Base-by-base conservation (phyloP, 148 eudicot species). In the Salicornia ramosissima region DNA sequence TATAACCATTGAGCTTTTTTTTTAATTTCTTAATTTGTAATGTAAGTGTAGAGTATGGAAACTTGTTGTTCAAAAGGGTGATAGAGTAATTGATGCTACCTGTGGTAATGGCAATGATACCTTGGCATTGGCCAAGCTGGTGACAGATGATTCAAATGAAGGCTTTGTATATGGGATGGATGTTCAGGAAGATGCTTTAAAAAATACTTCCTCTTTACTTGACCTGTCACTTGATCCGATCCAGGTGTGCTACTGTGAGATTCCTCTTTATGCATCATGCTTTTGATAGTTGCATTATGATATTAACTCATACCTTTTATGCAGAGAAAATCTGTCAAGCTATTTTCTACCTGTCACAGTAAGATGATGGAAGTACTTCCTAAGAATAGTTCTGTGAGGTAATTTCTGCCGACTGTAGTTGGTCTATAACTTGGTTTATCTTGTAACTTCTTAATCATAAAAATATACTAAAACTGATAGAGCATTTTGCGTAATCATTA, bases 81-180 rank as follows among this genome's bases (percentile, higher is more conserved):
- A 88, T 74, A 70, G 70, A 52, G 92, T 86, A 68, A 75, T 93
- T 62, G 98, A 93, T 81, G 96, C 98, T 73, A 93, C 98, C 68
- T 93, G 98, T 77, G 98, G 98, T 70, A 93, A 90, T 72, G 98
- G 98, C 62, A 65, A 86, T 78, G 98, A 93, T 77, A 93, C 98
- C 33, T 76, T 93, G 75, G 96, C 91, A 62, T 74, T 93, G 88
- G 72, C 80, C 28, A 83, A 84, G 52, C 71, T 93, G 88, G 82
- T 85, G 36, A 83, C 81, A 72, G 87, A 84, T 72, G 80, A 79
- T 64, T 68, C 75, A 31, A 40, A 57, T 30, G 9, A 26, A 46
- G 93, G 98, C 51, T 86, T 80, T 70, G 95, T 93, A 51, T 93
- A 81, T 73, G 91, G 87, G 65, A 71, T 93, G 86, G 98, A 93